These are phyloP conservation scores for Mortierella sp. DNA, from an alignment of 371 early-diverging fungal genomes.

Conservation along the genomic window DNA sequence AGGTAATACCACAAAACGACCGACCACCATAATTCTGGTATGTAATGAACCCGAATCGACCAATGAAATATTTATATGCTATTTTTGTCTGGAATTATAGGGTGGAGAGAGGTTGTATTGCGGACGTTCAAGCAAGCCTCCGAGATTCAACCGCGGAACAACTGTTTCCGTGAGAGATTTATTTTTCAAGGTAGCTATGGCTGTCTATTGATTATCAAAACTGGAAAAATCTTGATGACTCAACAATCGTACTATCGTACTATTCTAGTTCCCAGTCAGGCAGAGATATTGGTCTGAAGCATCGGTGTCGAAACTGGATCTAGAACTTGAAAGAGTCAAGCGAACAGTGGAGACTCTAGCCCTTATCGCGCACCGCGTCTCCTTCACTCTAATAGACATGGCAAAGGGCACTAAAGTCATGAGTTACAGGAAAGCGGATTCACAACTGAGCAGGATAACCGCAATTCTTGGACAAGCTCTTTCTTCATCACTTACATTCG, in stretches of 20 bases:
- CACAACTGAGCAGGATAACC: conserved; percentile 18
- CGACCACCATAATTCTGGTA: too few relatives aligned
- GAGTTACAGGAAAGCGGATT: conserved; percentile 61
- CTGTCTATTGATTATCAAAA: background rate
- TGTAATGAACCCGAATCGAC: background rate
- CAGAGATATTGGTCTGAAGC: conserved; percentile 44
- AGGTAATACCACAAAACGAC: conserved; percentile 3
- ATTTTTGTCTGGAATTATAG: conserved; percentile 37
- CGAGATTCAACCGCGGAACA: conserved; percentile 66
- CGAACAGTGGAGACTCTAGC: conserved; percentile 65
- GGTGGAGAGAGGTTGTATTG: conserved; percentile 61
- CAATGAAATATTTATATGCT: background rate
- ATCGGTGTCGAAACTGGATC: conserved; percentile 33
- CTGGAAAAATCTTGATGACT: background rate
- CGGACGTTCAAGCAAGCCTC: conserved; percentile 56
- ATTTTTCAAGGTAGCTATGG: conserved; percentile 72
- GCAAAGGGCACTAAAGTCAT: conserved; percentile 58
- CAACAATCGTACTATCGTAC: background rate
- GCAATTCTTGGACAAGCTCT: conserved; percentile 31
- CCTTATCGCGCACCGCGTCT: conserved; percentile 61
- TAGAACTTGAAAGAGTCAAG: conserved; percentile 61
- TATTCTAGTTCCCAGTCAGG: conserved; percentile 23
- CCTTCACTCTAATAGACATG: conserved; percentile 63
- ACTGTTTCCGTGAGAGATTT: conserved; percentile 71
- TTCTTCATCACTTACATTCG: conserved; percentile 17